A percentile compares a stretch with the other conserved stretches of the same genome.
These are phyloP conservation scores for Plicaturopsis crispa DNA, from an alignment of 768 basidiomycete genomes.

Conservation along the genomic window DNA sequence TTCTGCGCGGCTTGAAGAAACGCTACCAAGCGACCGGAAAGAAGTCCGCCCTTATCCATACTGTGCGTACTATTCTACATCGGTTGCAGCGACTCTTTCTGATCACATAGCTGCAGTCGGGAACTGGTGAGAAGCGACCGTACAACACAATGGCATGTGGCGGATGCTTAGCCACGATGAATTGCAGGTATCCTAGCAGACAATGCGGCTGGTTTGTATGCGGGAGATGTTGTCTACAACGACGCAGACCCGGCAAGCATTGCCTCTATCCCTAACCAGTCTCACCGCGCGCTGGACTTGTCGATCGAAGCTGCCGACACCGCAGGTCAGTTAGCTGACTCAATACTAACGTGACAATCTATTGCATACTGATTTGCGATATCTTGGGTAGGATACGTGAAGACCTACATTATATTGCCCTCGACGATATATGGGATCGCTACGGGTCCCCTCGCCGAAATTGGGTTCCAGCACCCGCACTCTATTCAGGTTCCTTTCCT, in stretches of 20 bases:
- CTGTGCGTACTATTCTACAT: slow-evolving; percentile 2
- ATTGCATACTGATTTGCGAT: too few species aligned
- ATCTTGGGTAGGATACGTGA: slow-evolving; percentile 20
- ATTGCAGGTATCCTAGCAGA: slow-evolving; percentile 23
- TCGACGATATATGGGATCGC: slow-evolving; percentile 17
- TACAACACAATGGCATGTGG: neutral
- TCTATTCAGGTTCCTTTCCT: slow-evolving; percentile 6
- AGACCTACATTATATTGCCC: slow-evolving; percentile 20
- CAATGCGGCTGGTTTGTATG: slow-evolving; percentile 18
- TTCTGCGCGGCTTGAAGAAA: slow-evolving; percentile 8
- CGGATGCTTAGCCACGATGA: neutral
- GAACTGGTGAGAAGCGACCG: slow-evolving; percentile 14
- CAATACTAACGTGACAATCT: too few species aligned
- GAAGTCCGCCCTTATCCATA: slow-evolving; percentile 10
- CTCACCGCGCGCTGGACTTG: slow-evolving; percentile 31
- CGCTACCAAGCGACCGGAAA: slow-evolving; percentile 4
- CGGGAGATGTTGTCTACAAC: slow-evolving; percentile 23
- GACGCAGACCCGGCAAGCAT: slow-evolving; percentile 27
- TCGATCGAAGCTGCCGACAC: slow-evolving; percentile 28
- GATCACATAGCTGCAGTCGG: too few species aligned
- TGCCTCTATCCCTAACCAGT: slow-evolving; percentile 22
- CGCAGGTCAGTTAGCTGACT: too few species aligned
- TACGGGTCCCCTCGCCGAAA: slow-evolving; percentile 6
- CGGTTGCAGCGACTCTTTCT: neutral
- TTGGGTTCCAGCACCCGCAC: slow-evolving; percentile 7